Conservation (phyloP, 176 grass and related monocot genomes). For the Tillandsia fasciculata region DNA sequence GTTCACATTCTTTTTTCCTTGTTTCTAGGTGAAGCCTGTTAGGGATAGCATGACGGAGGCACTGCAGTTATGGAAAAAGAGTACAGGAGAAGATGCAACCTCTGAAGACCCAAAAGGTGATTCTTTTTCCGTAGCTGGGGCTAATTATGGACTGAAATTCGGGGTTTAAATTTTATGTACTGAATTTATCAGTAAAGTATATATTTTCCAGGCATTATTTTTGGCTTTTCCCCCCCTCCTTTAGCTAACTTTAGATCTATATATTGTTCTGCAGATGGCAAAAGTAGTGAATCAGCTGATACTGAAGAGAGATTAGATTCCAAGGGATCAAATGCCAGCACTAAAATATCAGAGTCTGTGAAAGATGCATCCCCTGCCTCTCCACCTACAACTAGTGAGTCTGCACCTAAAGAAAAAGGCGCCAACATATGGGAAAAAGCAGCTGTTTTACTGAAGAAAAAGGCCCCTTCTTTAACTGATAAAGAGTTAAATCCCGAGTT, state of each 20-base stretch:
- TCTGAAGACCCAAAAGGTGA: constrained; percentile 45
- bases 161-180: no score
- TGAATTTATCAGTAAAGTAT: neutral
- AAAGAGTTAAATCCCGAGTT: constrained; percentile 90
- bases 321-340: constrained; percentile 24
- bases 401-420: constrained; percentile 33
- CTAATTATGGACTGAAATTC: no score
- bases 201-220: neutral
- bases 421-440: constrained; percentile 70
- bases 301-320: constrained; percentile 45
- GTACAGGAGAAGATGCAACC: constrained; percentile 41
- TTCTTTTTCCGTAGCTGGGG: neutral
- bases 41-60: constrained; percentile 95
- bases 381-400: constrained; percentile 48
- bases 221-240: no score
- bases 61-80: constrained; percentile 76
- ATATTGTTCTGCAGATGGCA: constrained; percentile 40
- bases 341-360: constrained; percentile 30
- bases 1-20: neutral
- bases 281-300: constrained; percentile 44
- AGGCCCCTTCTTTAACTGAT: constrained; percentile 47
- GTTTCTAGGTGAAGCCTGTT: constrained; percentile 76
- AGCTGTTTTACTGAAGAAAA: constrained; percentile 79
- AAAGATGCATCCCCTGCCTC: constrained; percentile 33
- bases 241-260: constrained; percentile 1